phyloP scores from a whole-genome alignment of 345 rosid genomes.

The Salix viminalis region DNA sequence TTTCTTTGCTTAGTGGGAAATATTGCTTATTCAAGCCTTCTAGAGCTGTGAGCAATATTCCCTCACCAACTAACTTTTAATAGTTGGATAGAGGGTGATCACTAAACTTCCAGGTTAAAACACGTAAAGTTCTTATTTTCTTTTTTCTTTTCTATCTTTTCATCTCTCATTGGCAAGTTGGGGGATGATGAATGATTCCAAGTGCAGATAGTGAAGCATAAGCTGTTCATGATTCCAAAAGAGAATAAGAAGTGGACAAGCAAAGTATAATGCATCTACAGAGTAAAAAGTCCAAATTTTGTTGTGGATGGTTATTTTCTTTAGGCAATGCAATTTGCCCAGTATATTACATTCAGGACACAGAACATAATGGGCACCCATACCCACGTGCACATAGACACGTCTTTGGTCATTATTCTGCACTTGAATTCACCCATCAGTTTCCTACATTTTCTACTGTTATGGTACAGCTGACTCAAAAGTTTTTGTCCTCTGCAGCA shows the following conservation, averaged over 20 bases:
- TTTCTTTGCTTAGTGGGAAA: neutral
- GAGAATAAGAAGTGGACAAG: conserved; percentile 9
- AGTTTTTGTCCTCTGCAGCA: conserved; percentile 6
- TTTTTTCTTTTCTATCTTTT: neutral
- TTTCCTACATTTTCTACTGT: conserved; percentile 12
- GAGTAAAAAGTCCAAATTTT: neutral
- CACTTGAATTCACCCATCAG: neutral
- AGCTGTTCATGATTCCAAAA: conserved; percentile 3
- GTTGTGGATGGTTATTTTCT: conserved; percentile 12
- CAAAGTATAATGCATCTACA: conserved; percentile 13
- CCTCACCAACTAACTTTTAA: neutral
- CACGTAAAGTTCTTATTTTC: neutral
- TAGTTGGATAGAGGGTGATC: neutral
- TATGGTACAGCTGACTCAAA: conserved; percentile 4
- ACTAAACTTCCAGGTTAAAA: neutral
- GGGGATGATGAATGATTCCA: neutral
- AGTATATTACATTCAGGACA: conserved; percentile 3
- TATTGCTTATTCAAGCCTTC: neutral
- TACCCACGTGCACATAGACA: conserved; percentile 19
- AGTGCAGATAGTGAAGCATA: neutral
- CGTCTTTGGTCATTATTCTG: neutral
- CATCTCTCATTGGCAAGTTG: neutral
- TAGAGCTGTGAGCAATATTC: neutral
- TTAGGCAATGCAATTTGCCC: conserved; percentile 11
- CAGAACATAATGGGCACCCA: conserved; percentile 7